These are phyloP conservation scores for Nadsonia starkeyi-henricii DNA, from an alignment of 1,139 yeast genomes.

Conservation along the genomic window DNA sequence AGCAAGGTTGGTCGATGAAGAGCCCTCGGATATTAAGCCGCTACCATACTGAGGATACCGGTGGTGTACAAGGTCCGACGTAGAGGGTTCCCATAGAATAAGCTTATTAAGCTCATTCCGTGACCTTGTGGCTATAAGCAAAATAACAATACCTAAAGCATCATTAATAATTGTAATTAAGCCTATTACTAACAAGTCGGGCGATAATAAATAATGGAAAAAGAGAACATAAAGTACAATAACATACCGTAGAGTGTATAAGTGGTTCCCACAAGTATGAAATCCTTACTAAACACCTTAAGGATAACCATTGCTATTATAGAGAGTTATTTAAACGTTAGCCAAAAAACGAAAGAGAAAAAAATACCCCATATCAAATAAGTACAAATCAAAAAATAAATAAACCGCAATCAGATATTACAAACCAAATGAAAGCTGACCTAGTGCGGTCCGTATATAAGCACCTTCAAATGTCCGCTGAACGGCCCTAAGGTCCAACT, in stretches of 20 bases:
- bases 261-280: constrained; percentile 26
- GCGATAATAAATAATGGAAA: no score
- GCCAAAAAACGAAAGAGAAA: background rate
- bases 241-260: constrained; percentile 25
- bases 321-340: background rate
- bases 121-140: constrained; percentile 11
- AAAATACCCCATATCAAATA: no score
- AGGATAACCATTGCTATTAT: constrained; percentile 20
- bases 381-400: background rate
- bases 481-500: constrained; percentile 16
- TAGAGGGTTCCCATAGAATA: background rate
- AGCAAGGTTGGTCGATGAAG: no score
- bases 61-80: no score
- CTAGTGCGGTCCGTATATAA: constrained; percentile 27
- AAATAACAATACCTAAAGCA: constrained; percentile 8
- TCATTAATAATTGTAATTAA: constrained; percentile 11
- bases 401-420: background rate
- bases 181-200: no score
- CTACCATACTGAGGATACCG: no score
- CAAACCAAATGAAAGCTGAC: constrained; percentile 22
- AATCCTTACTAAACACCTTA: constrained; percentile 24
- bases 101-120: background rate
- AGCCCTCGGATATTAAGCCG: no score
- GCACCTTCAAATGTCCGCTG: constrained; percentile 32
- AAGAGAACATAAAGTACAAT: constrained; percentile 12